Percentiles rank a stretch among this genome's conserved stretches.
Evolutionary conservation across 2,329 filamentous ascomycete genomes (phyloP).

Genomic region (Fusarium chuoi): DNA sequence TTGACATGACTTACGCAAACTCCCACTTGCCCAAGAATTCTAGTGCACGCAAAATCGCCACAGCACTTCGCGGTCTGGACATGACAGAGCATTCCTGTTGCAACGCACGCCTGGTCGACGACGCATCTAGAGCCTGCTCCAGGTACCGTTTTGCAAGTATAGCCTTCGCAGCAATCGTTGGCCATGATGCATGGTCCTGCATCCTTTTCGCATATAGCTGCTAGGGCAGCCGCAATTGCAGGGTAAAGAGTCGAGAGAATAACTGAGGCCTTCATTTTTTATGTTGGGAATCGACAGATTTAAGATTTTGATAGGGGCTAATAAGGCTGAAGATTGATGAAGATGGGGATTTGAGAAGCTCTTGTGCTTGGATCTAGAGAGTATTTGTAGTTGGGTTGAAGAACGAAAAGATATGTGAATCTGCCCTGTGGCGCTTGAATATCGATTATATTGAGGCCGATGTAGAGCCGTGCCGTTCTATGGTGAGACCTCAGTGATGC

Average conservation of each 20-base stretch:
- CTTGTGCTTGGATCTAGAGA: fast-evolving
- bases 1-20: fast-evolving
- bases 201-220: not conserved
- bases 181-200: not conserved
- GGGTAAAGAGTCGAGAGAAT: not conserved
- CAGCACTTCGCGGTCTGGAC: not conserved
- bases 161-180: not conserved
- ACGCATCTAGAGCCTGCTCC: not conserved
- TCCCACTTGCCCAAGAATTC: not conserved
- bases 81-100: not conserved
- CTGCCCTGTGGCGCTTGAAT: not conserved
- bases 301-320: too few relatives aligned
- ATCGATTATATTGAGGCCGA: not conserved
- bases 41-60: not conserved
- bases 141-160: not conserved
- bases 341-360: too few relatives aligned
- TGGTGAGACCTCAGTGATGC: not conserved
- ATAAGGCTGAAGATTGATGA: not conserved
- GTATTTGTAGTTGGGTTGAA: not conserved
- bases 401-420: not conserved
- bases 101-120: not conserved
- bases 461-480: not conserved
- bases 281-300: not conserved
- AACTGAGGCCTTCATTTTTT: not conserved
- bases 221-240: not conserved